Percentiles rank a stretch among this genome's conserved stretches.
These are phyloP conservation scores for Buddleja alternifolia DNA, from an alignment of 257 asterid species.

Conservation along the genomic window DNA sequence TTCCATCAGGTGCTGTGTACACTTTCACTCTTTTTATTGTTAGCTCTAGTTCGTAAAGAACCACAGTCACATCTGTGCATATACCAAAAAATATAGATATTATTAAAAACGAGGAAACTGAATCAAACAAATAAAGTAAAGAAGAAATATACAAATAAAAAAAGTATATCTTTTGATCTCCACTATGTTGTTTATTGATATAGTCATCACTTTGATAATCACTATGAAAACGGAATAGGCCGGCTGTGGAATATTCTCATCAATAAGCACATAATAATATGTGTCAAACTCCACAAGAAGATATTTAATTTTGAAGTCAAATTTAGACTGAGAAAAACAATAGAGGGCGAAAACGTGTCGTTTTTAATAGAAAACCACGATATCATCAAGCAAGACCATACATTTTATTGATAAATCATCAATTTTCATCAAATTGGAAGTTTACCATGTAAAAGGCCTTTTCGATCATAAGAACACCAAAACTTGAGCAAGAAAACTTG, in stretches of 20 bases:
- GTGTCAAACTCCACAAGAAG: slow-evolving; percentile 20
- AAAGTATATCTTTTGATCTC: slow-evolving; percentile 5
- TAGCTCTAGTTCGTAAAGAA: slow-evolving; percentile 68
- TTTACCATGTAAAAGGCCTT: slow-evolving; percentile 77
- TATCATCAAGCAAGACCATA: neutral
- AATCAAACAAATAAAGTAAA: neutral
- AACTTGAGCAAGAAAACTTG: slow-evolving; percentile 63
- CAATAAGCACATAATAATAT: slow-evolving; percentile 8
- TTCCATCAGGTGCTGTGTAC: slow-evolving; percentile 74
- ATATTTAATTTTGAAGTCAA: slow-evolving; percentile 34
- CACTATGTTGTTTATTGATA: neutral
- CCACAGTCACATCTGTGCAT: slow-evolving; percentile 67
- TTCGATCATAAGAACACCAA: slow-evolving; percentile 63
- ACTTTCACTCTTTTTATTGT: slow-evolving; percentile 70
- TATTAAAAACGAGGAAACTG: neutral
- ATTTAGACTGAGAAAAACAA: slow-evolving; percentile 10
- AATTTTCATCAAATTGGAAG: slow-evolving; percentile 9
- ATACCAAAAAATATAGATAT: neutral
- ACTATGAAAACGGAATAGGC: slow-evolving; percentile 11
- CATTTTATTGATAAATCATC: neutral
- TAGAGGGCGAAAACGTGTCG: neutral
- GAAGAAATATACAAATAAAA: neutral
- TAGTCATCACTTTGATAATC: slow-evolving; percentile 5
- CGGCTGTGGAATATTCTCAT: slow-evolving; percentile 7
- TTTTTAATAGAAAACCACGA: neutral